phyloP scores from a whole-genome alignment of 1,284 basidiomycete species.

The Trichosporon coremiiforme region DNA sequence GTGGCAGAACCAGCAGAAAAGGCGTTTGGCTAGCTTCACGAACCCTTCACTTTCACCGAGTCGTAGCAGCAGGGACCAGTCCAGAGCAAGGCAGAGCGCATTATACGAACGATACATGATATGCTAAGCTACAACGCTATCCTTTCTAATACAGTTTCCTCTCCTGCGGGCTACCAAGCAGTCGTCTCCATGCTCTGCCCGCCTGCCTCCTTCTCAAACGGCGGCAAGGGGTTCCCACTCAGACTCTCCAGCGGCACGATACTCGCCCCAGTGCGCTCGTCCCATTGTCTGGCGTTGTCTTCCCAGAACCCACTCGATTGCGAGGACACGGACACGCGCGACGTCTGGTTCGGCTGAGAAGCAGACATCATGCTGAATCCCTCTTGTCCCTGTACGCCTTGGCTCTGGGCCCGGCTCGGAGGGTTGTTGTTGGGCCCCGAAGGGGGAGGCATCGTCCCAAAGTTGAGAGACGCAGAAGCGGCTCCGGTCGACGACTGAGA shows the following conservation, averaged over 20 bases:
- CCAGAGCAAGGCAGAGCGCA: no score
- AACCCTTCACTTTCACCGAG: no score
- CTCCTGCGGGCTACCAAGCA: not conserved
- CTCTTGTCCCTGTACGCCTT: not conserved
- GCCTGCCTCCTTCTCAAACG: not conserved
- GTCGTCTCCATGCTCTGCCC: not conserved
- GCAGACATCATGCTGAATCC: not conserved
- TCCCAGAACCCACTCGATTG: not conserved
- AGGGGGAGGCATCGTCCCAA: constrained; percentile 13
- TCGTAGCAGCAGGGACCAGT: no score
- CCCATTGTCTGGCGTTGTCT: not conserved
- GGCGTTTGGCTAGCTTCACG: no score
- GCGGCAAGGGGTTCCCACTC: constrained; percentile 11
- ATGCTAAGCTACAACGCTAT: no score
- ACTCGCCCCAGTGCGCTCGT: not conserved
- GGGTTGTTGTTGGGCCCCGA: not conserved
- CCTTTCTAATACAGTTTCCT: no score
- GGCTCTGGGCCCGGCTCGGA: not conserved
- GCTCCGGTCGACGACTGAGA: not conserved
- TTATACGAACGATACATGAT: no score
- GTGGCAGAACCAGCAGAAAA: no score
- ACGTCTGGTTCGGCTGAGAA: not conserved
- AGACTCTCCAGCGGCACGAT: constrained; percentile 10
- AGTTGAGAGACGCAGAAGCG: not conserved
- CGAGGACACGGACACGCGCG: not conserved